These are phyloP conservation scores for Lentinus polychrous DNA, from an alignment of 1,284 basidiomycete genomes.

Conservation along the genomic window DNA sequence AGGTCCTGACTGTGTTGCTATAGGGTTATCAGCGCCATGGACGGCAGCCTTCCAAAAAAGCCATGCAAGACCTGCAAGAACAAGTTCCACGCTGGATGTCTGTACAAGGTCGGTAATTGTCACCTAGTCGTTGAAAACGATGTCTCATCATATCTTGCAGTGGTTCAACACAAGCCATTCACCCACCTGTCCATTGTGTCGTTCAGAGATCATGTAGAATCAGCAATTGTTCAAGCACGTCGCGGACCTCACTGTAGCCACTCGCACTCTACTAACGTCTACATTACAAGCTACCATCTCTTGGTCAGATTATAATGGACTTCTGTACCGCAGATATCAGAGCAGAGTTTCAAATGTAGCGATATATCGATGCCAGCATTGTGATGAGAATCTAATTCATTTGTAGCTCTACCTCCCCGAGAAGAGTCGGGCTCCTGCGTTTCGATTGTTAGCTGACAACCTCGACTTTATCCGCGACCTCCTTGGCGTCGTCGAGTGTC, in stretches of 20 bases:
- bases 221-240: too few relatives aligned
- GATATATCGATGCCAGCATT: background rate
- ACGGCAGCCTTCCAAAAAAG: slow-evolving; percentile 85
- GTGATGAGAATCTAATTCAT: background rate
- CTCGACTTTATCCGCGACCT: background rate
- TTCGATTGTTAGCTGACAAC: background rate
- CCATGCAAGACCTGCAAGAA: slow-evolving; percentile 96
- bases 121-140: background rate
- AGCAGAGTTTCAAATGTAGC: background rate
- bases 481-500: slow-evolving; percentile 1
- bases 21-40: slow-evolving; percentile 90
- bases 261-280: background rate
- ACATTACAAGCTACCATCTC: background rate
- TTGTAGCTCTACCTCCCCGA: too few relatives aligned
- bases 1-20: slow-evolving; percentile 2
- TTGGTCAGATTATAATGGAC: background rate
- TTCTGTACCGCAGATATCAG: background rate
- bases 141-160: slow-evolving; percentile 27
- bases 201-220: slow-evolving; percentile 60
- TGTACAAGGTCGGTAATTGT: slow-evolving; percentile 66
- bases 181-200: slow-evolving; percentile 86
- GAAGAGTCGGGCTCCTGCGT: too few relatives aligned
- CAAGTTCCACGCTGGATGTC: slow-evolving; percentile 87
- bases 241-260: too few relatives aligned
- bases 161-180: slow-evolving; percentile 92